These are phyloP conservation scores for Aspergillus pseudoviridinutans DNA, from an alignment of 2,329 filamentous ascomycete genomes.

Conservation along the genomic window DNA sequence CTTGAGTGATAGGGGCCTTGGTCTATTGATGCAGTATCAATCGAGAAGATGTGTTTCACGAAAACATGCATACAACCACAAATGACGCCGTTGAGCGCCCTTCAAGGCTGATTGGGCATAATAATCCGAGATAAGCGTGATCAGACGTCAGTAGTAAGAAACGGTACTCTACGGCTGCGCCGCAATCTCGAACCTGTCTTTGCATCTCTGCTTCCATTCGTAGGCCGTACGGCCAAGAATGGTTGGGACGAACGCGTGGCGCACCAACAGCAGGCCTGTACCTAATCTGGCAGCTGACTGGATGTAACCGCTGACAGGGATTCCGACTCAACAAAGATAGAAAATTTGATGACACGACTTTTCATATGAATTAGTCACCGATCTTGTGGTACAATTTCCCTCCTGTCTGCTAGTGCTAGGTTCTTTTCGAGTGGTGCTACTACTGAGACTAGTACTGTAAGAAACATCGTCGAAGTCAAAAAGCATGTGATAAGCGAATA, in stretches of 20 bases:
- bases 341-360: neutral
- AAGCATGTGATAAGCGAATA: slow-evolving; percentile 20
- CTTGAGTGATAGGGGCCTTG: neutral
- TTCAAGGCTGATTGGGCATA: neutral
- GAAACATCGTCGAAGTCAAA: neutral
- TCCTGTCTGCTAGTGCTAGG: neutral
- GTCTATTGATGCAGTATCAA: neutral
- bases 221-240: neutral
- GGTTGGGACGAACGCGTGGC: neutral
- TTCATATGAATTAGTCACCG: neutral
- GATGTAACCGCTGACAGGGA: neutral
- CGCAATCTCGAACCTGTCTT: neutral
- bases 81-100: neutral
- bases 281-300: neutral
- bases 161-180: neutral
- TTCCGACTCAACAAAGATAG: neutral
- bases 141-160: neutral
- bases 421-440: neutral
- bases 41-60: neutral
- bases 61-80: neutral
- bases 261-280: neutral
- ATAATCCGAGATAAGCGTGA: neutral
- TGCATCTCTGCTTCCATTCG: neutral
- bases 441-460: no score
- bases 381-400: neutral